These are phyloP conservation scores for Scheffersomyces insectosa DNA, from an alignment of 1,139 yeast species.

Conservation along the genomic window DNA sequence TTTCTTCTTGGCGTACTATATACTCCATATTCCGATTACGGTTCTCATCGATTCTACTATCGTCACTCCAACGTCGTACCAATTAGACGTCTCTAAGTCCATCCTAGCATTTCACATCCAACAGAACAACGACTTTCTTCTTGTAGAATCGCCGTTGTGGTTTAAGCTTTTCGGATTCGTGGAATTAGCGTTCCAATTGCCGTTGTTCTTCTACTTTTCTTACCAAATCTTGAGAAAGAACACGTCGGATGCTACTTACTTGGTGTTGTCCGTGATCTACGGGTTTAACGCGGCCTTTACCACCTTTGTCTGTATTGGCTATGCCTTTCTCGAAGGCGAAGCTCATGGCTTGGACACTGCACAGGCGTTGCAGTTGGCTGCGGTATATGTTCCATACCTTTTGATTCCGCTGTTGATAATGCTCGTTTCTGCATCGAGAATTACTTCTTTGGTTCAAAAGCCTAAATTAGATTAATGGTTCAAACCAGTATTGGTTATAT, in stretches of 20 bases:
- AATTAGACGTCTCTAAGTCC: constrained; percentile 45
- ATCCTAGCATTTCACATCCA: constrained; percentile 60
- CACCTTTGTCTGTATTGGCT: constrained; percentile 62
- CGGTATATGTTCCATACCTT: constrained; percentile 67
- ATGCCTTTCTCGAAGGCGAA: constrained; percentile 36
- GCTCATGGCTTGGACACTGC: constrained; percentile 31
- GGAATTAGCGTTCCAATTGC: constrained; percentile 76
- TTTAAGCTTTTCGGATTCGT: constrained; percentile 65
- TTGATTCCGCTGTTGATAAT: constrained; percentile 61
- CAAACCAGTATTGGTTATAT: too few species aligned
- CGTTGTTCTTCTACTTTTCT: constrained; percentile 60
- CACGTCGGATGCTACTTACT: constrained; percentile 32
- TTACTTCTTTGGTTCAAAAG: neutral
- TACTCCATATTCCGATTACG: constrained; percentile 74
- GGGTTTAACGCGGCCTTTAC: constrained; percentile 79
- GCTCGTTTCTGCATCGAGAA: constrained; percentile 33
- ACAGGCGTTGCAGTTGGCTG: constrained; percentile 45
- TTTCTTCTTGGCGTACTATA: constrained; percentile 32
- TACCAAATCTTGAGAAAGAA: constrained; percentile 14
- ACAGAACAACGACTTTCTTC: constrained; percentile 69
- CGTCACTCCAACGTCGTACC: constrained; percentile 58
- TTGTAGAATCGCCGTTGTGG: constrained; percentile 63
- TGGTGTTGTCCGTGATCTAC: constrained; percentile 56
- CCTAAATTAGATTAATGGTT: too few species aligned
- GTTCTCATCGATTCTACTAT: constrained; percentile 71